Evolutionary conservation across 257 asterid genomes (phyloP), one percentile per base, ranked within the genome.

Genomic region (Fraxinus anomala): DNA sequence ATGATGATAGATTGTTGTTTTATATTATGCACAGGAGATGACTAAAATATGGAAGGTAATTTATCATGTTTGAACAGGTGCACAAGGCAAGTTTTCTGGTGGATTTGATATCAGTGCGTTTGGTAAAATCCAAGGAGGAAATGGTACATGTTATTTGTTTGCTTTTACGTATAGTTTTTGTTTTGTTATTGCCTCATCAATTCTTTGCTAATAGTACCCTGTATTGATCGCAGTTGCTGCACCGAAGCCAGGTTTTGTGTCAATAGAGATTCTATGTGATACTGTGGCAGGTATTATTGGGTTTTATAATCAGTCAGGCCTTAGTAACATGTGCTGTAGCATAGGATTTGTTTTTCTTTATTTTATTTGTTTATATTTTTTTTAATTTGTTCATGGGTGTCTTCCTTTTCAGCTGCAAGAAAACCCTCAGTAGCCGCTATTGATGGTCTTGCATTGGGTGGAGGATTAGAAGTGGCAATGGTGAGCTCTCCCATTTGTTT

Each of bases 361-460:
- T 78, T 59, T 24, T 21, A 44, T 3, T 17, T 73, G 24, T 75
- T 19, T 19, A 11, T 39, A 49, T 39, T 75, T 68, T 69, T 68
- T 75, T 26, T 2, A 26, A 33, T 33, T 33, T 33, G 28, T 74
- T 70, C 68, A 33, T 68, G 26, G 42, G 6, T 54, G 74, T 34
- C 77, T 49, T 81, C 77, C 47, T 72, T 70, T 75, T 40, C 87
- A 96, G 98, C 90, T 88, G 96, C 90, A 4, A 88, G 84, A 78
- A 96, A 96, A 74, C 99, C 99, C 7, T 92, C 96, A 47, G 99
- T 96, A 74, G 99, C 99, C 40, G 99, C 99, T 3, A 84, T 96
- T 54, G 98, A 96, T 89, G 99, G 98, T 77, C 96, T 92, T 75
- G 99, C 99, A 76, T 85, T 96, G 87, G 99, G 99, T 85, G 99